Base-by-base conservation (phyloP, 164 flowering plant species). In the Nelumbo lutea region DNA sequence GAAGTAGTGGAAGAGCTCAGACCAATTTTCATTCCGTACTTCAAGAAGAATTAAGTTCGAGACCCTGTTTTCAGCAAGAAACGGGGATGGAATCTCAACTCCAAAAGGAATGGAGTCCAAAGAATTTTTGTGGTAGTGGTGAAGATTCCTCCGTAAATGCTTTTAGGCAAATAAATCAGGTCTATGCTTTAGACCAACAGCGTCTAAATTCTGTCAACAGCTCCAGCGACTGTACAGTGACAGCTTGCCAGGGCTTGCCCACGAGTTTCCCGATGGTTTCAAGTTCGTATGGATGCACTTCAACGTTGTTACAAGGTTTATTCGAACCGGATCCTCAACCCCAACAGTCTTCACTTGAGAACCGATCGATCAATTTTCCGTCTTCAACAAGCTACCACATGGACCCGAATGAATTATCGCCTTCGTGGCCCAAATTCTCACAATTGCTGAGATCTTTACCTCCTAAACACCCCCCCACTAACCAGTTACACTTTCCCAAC, bases 401-500 rank as follows among this genome's bases (percentile, higher is more conserved):
- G 73, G 77, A 72, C 65, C 14, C 75, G 0, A 73, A 76, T 44
- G 83, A 78, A 10, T 11, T 78, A 0, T 62, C 76, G 52, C 66
- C 81, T 55, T 66, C 85, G 48, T 81, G 82, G 84, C 68, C 83
- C 39, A 86, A 85, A 69, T 73, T 82, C 56, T 83, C 90, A 71
- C 89, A 80, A 52, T 89, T 88, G 48, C 59, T 80, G 38, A 78
- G 85, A 67, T 57, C 68, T 43, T 77, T 87, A 1, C 83, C 93
- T 6, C 88, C 85, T 1, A 83, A 75, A 67, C 87, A 74, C 40
- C 77, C 73, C 38, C 61, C 80, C 2, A 64, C 70, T 6, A 76
- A 67, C 69, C 93, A 83, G 46, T 68, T 91, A 62, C 88, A 89
- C 68, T 90, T 91, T 82, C 82, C 89, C 13, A 91, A 89, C 75